A percentile compares a stretch with the other conserved stretches of the same genome.
Conservation (phyloP, 192 early-diverging fungal genomes). For the Rhizoclosmatium globosum region DNA sequence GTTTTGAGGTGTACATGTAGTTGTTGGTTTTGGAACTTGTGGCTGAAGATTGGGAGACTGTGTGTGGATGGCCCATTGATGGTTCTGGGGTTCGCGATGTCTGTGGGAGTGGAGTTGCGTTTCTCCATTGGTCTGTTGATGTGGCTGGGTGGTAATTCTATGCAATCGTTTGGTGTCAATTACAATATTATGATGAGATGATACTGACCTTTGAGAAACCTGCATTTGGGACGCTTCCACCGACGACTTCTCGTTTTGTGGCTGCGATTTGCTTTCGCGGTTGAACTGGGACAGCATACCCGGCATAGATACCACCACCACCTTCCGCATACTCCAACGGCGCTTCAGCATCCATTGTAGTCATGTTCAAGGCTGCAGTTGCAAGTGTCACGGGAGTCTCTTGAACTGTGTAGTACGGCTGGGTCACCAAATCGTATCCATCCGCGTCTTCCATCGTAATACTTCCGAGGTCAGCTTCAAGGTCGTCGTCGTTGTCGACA, state of each 20-base stretch:
- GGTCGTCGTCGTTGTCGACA: conserved; percentile 15
- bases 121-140: conserved; percentile 7
- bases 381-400: conserved; percentile 24
- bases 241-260: conserved; percentile 22
- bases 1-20: not conserved
- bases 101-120: not conserved
- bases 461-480: conserved; percentile 10
- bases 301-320: conserved; percentile 26
- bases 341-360: conserved; percentile 21
- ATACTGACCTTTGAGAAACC: conserved; percentile 9
- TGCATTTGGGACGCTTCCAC: conserved; percentile 15
- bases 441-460: conserved; percentile 19
- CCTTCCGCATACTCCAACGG: conserved; percentile 22
- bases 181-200: not conserved
- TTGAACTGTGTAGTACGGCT: not conserved
- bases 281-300: conserved; percentile 25
- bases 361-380: conserved; percentile 33
- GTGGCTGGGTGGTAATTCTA: not conserved
- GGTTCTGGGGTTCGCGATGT: not conserved
- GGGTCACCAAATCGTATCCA: not conserved
- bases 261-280: conserved; percentile 30
- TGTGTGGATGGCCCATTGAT: not conserved
- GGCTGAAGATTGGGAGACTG: not conserved
- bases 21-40: not conserved
- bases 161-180: not conserved